Evolutionary conservation across 768 basidiomycete genomes (phyloP).

Genomic region (Suillus luteus): DNA sequence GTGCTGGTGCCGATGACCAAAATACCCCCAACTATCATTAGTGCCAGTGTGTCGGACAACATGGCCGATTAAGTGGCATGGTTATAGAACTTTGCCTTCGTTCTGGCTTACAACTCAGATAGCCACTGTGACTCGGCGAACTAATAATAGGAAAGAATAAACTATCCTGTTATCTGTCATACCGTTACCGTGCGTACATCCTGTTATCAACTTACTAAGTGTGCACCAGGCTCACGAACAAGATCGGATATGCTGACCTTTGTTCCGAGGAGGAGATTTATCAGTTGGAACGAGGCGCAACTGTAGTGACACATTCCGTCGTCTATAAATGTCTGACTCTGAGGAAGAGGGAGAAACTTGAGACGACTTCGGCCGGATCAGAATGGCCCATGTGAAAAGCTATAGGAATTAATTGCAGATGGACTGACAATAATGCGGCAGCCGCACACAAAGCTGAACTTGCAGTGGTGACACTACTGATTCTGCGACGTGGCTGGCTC

Average conservation of each 20-base stretch:
- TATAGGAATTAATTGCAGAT: not conserved
- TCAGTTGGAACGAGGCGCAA: not conserved
- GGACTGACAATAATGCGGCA: not conserved
- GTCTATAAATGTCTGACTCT: not conserved
- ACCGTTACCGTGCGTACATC: not conserved
- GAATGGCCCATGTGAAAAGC: not conserved
- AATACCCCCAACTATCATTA: not conserved
- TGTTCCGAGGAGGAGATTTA: not conserved
- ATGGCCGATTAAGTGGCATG: not conserved
- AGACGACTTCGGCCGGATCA: not conserved
- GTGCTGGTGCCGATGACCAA: not conserved
- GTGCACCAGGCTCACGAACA: not conserved
- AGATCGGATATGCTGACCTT: not conserved
- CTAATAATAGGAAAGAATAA: slow-evolving; percentile 3
- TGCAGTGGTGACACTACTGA: not conserved
- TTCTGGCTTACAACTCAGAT: not conserved
- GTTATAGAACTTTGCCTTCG: not conserved
- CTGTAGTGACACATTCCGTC: not conserved
- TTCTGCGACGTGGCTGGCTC: not conserved
- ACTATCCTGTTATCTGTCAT: not conserved
- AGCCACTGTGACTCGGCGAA: not conserved
- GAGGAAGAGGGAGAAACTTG: not conserved
- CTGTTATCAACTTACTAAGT: slow-evolving; percentile 3
- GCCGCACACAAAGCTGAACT: not conserved
- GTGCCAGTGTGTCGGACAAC: not conserved